These are phyloP conservation scores for Tolypocladium nubicola DNA, from an alignment of 2,329 filamentous ascomycete genomes.

Conservation along the genomic window DNA sequence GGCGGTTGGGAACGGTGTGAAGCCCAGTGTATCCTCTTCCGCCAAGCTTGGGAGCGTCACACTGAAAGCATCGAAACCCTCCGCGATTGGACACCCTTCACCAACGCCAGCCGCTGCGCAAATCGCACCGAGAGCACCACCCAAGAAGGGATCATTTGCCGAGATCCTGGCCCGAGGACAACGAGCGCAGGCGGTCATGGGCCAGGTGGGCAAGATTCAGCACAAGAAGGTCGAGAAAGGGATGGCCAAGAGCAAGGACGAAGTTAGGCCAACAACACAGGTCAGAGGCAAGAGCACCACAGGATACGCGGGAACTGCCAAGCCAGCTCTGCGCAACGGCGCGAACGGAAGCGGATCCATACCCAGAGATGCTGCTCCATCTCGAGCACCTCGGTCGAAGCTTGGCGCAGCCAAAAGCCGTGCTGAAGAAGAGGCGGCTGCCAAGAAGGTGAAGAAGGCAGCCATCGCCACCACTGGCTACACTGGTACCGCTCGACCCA, in stretches of 20 bases:
- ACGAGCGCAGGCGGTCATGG: constrained; percentile 49
- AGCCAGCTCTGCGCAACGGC: constrained; percentile 15
- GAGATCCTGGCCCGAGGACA: constrained; percentile 66
- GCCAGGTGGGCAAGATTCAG: constrained; percentile 60
- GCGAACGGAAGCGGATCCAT: constrained; percentile 6
- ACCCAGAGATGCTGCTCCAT: constrained; percentile 1
- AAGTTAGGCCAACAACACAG: constrained; percentile 20
- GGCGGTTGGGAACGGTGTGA: constrained; percentile 2
- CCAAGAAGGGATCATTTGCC: constrained; percentile 64
- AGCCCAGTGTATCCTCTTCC: constrained; percentile 10
- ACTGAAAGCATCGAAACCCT: constrained; percentile 10
- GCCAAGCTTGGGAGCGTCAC: constrained; percentile 12
- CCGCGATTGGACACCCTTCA: constrained; percentile 11
- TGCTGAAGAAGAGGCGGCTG: constrained; percentile 25
- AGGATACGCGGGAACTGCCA: constrained; percentile 22
- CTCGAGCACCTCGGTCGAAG: constrained; percentile 3
- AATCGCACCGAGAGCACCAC: constrained; percentile 32
- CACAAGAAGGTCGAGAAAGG: constrained; percentile 62
- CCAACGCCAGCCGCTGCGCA: constrained; percentile 23
- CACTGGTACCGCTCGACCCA: constrained; percentile 52
- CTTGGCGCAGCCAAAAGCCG: constrained; percentile 8
- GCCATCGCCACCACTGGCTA: constrained; percentile 54
- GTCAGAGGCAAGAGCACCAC: constrained; percentile 12
- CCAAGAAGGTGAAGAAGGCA: constrained; percentile 53
- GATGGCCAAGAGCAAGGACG: constrained; percentile 42